Percentiles rank a stretch among this genome's conserved stretches.
Evolutionary conservation across 306 rosid species (phyloP).

Genomic region (Quercus engelmannii): DNA sequence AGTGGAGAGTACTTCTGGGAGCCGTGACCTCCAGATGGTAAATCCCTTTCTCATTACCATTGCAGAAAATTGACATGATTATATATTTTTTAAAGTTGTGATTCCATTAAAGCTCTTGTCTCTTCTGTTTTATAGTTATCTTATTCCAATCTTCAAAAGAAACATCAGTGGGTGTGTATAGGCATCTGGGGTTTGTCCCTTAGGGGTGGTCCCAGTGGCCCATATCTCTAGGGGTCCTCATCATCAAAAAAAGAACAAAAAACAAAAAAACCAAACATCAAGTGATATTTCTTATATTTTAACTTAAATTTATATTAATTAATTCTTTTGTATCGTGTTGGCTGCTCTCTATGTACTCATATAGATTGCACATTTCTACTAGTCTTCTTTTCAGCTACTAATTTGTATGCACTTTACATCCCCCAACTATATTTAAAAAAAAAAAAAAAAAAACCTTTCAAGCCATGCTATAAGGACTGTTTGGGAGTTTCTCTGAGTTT

Average conservation of each 20-base stretch:
- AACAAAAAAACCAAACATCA: background rate
- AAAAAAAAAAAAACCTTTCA: too few relatives aligned
- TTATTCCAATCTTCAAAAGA: background rate
- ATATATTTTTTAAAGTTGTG: background rate
- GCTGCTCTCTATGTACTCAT: background rate
- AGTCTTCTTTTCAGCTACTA: too few relatives aligned
- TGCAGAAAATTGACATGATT: background rate
- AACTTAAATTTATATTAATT: background rate
- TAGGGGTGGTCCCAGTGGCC: too few relatives aligned
- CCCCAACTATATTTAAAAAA: too few relatives aligned
- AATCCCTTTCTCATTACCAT: background rate
- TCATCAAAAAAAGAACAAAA: too few relatives aligned
- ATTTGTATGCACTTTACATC: too few relatives aligned
- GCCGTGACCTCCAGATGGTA: constrained; percentile 89
- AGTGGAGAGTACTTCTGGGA: constrained; percentile 72
- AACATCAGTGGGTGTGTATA: background rate
- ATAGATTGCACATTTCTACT: too few relatives aligned
- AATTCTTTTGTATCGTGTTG: background rate
- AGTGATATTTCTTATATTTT: background rate
- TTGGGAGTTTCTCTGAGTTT: too few relatives aligned
- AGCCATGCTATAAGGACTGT: too few relatives aligned
- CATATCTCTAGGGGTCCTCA: too few relatives aligned
- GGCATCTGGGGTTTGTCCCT: too few relatives aligned
- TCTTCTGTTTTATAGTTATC: background rate
- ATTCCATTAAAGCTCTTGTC: background rate